phyloP scores from a whole-genome alignment of 352 stramenopile genomes.

The Globisporangium acanthophoron region DNA sequence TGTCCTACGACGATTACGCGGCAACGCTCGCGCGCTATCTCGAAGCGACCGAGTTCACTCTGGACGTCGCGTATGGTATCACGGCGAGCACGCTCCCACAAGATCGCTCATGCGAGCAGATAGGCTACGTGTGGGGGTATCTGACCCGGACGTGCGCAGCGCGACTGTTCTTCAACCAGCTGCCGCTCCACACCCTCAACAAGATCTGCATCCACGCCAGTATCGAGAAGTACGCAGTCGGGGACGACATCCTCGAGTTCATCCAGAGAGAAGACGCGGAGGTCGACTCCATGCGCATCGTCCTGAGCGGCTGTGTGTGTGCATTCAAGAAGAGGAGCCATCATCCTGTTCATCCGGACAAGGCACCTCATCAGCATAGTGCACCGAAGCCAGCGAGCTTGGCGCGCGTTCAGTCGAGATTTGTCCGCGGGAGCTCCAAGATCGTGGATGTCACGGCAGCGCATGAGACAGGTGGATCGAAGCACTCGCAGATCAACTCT shows the following conservation, averaged over 20 bases:
- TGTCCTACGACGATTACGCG: constrained; percentile 27
- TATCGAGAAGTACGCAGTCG: constrained; percentile 23
- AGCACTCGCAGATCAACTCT: too few species aligned
- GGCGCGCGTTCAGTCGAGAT: constrained; percentile 24
- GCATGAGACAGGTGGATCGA: neutral
- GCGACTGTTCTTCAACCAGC: constrained; percentile 34
- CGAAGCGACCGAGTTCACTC: constrained; percentile 21
- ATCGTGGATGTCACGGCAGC: neutral
- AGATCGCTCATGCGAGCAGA: constrained; percentile 41
- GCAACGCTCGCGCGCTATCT: constrained; percentile 16
- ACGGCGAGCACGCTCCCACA: constrained; percentile 23
- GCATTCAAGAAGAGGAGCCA: constrained; percentile 27
- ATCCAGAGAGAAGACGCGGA: constrained; percentile 32
- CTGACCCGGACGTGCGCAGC: constrained; percentile 21
- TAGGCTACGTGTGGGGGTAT: constrained; percentile 27
- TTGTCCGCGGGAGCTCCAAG: constrained; percentile 17
- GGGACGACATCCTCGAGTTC: constrained; percentile 20
- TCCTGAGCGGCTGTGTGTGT: constrained; percentile 39
- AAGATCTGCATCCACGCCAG: constrained; percentile 25
- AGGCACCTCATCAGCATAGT: neutral
- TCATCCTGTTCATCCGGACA: neutral
- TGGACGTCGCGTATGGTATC: constrained; percentile 17
- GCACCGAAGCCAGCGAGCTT: constrained; percentile 16
- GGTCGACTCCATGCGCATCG: constrained; percentile 24
- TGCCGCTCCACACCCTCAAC: constrained; percentile 24